phyloP scores from a whole-genome alignment of 108 stramenopile genomes.

The Nitzschia inconspicua region DNA sequence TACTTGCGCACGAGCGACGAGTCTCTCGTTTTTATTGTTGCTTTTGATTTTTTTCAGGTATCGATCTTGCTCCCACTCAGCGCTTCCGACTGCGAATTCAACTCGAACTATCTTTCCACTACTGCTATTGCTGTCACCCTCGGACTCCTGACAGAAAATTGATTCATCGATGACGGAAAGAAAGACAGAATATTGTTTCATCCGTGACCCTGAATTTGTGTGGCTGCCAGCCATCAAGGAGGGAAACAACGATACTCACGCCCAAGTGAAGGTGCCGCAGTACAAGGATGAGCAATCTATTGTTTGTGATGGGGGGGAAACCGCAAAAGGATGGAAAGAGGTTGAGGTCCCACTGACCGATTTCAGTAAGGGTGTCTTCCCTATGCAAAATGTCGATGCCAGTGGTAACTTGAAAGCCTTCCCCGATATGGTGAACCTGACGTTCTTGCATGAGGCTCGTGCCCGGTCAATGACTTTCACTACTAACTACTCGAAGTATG shows the following conservation, averaged over 20 bases:
- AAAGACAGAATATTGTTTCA: constrained; percentile 23
- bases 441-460: constrained; percentile 81
- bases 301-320: constrained; percentile 32
- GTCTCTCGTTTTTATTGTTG: no score
- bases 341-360: constrained; percentile 59
- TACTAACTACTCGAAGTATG: background rate
- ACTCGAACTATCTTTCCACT: no score
- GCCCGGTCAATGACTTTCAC: no score
- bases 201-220: constrained; percentile 31
- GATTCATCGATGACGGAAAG: no score
- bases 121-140: no score
- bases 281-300: constrained; percentile 39
- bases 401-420: constrained; percentile 28
- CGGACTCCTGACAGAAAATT: no score
- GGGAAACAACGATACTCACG: constrained; percentile 24
- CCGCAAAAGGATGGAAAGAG: constrained; percentile 29
- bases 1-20: no score
- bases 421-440: constrained; percentile 80
- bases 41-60: no score
- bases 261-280: constrained; percentile 30
- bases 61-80: no score
- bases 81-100: no score
- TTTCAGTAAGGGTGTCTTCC: constrained; percentile 57
- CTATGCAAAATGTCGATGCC: constrained; percentile 64
- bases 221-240: constrained; percentile 33